These are phyloP conservation scores for Grigorovia yakushimaensis DNA, from an alignment of 805 yeast genomes.

Conservation along the genomic window DNA sequence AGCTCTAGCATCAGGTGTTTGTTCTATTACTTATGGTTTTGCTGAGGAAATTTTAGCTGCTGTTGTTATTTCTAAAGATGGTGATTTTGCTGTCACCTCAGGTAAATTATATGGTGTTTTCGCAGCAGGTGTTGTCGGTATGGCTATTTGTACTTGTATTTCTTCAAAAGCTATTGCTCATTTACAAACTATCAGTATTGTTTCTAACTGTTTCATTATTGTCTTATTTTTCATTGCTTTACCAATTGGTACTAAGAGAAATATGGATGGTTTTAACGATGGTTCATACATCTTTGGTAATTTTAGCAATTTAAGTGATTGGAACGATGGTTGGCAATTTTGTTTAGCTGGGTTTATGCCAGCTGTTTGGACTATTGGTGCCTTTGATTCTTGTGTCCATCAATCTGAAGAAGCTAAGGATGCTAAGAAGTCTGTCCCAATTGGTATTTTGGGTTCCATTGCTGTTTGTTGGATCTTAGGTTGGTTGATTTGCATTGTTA, in stretches of 20 bases:
- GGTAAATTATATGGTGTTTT: slow-evolving; percentile 55
- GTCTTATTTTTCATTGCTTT: slow-evolving; percentile 50
- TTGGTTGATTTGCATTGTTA: slow-evolving; percentile 42
- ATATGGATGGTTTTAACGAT: slow-evolving; percentile 43
- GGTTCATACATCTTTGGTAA: slow-evolving; percentile 50
- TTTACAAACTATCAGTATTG: slow-evolving; percentile 50
- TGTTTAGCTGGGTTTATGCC: slow-evolving; percentile 40
- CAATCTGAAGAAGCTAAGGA: too few species aligned
- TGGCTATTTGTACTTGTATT: slow-evolving; percentile 42
- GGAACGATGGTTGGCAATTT: slow-evolving; percentile 53
- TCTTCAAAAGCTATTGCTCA: slow-evolving; percentile 49
- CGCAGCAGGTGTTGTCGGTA: slow-evolving; percentile 48
- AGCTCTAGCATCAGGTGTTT: slow-evolving; percentile 56
- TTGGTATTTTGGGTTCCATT: slow-evolving; percentile 53
- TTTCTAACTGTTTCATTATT: slow-evolving; percentile 43
- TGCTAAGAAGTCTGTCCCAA: slow-evolving; percentile 66
- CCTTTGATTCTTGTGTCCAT: too few species aligned
- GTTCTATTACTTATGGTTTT: slow-evolving; percentile 65
- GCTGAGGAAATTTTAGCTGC: slow-evolving; percentile 50
- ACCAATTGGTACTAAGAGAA: too few species aligned
- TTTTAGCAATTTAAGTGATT: slow-evolving; percentile 40
- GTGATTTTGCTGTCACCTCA: slow-evolving; percentile 42
- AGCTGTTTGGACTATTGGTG: too few species aligned
- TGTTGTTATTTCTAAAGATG: slow-evolving; percentile 44
- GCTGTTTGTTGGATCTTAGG: slow-evolving; percentile 49